phyloP scores from a whole-genome alignment of 2,329 filamentous ascomycete species.

The Geosmithia putterillii region DNA sequence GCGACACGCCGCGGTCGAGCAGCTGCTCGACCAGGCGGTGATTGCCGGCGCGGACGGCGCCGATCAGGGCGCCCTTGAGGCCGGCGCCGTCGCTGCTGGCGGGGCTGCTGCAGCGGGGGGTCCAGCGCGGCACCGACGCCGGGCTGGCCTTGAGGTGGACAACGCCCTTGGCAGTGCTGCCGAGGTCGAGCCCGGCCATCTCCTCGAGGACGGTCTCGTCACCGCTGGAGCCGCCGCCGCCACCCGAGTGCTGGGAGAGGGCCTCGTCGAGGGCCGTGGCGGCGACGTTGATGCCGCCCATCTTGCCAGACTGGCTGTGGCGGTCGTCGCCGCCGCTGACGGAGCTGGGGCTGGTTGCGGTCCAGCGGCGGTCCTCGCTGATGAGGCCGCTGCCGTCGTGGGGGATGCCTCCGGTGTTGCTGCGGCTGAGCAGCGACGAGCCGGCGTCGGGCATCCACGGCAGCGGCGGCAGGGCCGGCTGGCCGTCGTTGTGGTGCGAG shows the following conservation, averaged over 20 bases:
- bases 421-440: not conserved
- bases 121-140: conserved; percentile 36
- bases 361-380: conserved; percentile 3
- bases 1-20: conserved; percentile 42
- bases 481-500: too few species aligned
- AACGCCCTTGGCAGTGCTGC: conserved; percentile 23
- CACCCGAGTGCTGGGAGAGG: conserved; percentile 10
- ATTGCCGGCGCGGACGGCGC: conserved; percentile 43
- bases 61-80: conserved; percentile 33
- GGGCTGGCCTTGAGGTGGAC: conserved; percentile 39
- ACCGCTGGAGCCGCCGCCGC: conserved; percentile 6
- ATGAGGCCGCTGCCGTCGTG: not conserved
- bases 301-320: conserved; percentile 10
- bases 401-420: conserved; percentile 8
- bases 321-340: conserved; percentile 17
- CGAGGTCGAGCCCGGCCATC: conserved; percentile 24
- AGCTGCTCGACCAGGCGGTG: conserved; percentile 44
- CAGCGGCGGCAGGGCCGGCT: conserved; percentile 1
- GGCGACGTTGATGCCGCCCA: conserved; percentile 11
- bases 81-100: conserved; percentile 27
- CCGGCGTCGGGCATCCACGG: not conserved
- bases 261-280: conserved; percentile 14
- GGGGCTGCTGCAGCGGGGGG: conserved; percentile 29
- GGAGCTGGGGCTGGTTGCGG: conserved; percentile 14
- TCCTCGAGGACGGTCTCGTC: conserved; percentile 16